Conservation (phyloP, 73 alveolate genomes). For the Paramecium pentaurelia region DNA sequence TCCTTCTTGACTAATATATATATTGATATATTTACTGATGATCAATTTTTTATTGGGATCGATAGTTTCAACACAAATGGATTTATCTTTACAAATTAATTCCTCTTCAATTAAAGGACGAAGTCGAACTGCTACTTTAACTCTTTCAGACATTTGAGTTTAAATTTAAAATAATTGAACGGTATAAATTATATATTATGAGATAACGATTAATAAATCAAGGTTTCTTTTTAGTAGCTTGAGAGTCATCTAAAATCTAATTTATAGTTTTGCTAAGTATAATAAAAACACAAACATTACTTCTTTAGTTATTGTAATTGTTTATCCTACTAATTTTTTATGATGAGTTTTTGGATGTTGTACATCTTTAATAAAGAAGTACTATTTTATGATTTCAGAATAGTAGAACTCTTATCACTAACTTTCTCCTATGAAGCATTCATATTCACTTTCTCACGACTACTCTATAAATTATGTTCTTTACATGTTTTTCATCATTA, state of each 20-base stretch:
- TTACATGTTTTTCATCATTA: not conserved
- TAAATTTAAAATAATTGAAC: constrained; percentile 8
- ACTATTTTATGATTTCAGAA: not conserved
- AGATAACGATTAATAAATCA: not conserved
- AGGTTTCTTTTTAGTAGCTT: not conserved
- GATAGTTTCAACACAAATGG: constrained; percentile 54
- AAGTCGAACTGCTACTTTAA: constrained; percentile 65
- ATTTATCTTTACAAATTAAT: constrained; percentile 3
- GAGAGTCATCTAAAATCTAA: not conserved
- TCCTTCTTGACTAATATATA: constrained; percentile 59
- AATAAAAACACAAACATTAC: not conserved
- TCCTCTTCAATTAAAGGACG: constrained; percentile 69
- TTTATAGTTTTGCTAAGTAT: not conserved
- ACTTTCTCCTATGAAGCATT: constrained; percentile 6
- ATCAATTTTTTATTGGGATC: constrained; percentile 43
- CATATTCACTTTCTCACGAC: not conserved
- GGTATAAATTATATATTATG: not conserved
- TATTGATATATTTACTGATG: not conserved
- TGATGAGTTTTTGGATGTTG: not conserved
- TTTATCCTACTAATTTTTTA: not conserved
- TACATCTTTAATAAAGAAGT: not conserved
- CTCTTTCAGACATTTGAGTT: constrained; percentile 58
- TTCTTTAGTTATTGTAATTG: not conserved
- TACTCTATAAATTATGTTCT: not conserved
- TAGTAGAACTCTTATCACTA: not conserved